Evolutionary conservation across 805 yeast genomes (phyloP).

Genomic region (Groenewaldozyma tartarivorans): DNA sequence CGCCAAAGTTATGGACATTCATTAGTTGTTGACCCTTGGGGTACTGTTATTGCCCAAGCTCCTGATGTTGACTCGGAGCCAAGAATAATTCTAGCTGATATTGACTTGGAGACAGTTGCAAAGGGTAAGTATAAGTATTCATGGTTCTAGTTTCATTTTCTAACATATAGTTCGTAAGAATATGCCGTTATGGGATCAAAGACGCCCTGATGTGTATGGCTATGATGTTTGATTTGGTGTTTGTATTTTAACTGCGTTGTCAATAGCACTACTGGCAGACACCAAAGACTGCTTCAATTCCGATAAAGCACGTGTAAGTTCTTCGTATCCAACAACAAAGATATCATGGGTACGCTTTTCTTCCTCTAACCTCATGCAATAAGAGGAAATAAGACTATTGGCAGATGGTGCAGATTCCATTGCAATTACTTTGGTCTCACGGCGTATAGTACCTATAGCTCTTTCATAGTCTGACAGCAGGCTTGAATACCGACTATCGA

Average conservation of each 20-base stretch:
- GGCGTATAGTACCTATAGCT: conserved; percentile 8
- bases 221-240: no score
- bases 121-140: conserved; percentile 18
- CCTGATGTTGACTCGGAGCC: conserved; percentile 36
- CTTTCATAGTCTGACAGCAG: conserved; percentile 12
- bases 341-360: conserved; percentile 11
- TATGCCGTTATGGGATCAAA: conserved; percentile 73
- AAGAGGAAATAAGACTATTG: conserved; percentile 8
- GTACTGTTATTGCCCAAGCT: conserved; percentile 55
- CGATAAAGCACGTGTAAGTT: conserved; percentile 1
- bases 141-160: not conserved
- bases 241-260: no score
- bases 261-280: no score
- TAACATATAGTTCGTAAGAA: conserved; percentile 37
- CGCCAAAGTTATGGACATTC: conserved; percentile 83
- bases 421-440: conserved; percentile 5
- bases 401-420: conserved; percentile 7
- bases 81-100: conserved; percentile 52
- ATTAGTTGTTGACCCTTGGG: conserved; percentile 88
- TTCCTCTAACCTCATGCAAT: conserved; percentile 12
- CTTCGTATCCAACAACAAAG: conserved; percentile 5
- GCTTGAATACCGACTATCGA: conserved; percentile 9
- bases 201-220: conserved; percentile 55
- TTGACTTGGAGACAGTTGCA: conserved; percentile 43
- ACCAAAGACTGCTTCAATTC: not conserved